Conservation (phyloP, 495 filamentous ascomycete species). For the Aspergillus baeticus region DNA sequence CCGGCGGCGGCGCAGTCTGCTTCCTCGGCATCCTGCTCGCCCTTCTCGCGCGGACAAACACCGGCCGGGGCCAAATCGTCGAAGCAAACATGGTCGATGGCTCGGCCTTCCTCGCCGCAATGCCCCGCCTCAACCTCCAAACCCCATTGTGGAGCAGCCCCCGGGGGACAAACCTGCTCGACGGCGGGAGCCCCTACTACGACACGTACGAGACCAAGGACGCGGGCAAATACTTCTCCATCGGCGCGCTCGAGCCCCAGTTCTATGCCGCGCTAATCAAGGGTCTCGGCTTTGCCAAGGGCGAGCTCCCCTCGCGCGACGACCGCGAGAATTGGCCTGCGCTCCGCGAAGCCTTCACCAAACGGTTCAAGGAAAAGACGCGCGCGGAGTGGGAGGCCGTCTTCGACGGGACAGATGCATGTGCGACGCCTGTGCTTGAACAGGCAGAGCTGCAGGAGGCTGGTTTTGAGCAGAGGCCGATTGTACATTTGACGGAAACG, state of each 20-base stretch:
- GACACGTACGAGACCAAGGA: constrained; percentile 84
- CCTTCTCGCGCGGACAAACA: constrained; percentile 38
- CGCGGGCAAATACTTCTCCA: constrained; percentile 76
- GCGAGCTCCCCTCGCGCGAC: constrained; percentile 50
- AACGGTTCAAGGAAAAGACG: constrained; percentile 68
- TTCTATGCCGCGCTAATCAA: constrained; percentile 71
- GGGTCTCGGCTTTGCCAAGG: constrained; percentile 56
- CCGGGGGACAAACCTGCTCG: constrained; percentile 75
- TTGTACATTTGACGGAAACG: constrained; percentile 65
- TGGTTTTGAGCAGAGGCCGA: constrained; percentile 71
- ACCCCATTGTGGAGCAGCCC: constrained; percentile 55
- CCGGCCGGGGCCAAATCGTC: constrained; percentile 78
- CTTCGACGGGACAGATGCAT: constrained; percentile 89
- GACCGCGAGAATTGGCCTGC: constrained; percentile 65
- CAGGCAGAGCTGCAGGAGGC: constrained; percentile 67
- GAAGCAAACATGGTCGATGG: constrained; percentile 98
- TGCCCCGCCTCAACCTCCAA: constrained; percentile 64
- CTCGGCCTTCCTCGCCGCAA: constrained; percentile 70
- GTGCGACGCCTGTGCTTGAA: constrained; percentile 81
- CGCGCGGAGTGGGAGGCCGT: constrained; percentile 78
- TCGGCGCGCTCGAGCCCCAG: constrained; percentile 83
- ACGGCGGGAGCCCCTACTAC: constrained; percentile 85
- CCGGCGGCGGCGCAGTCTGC: constrained; percentile 79
- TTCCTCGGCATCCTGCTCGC: constrained; percentile 57
- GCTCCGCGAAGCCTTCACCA: constrained; percentile 58